These are phyloP conservation scores for Hyaloperonospora arabidopsidis DNA, from an alignment of 352 stramenopile genomes.

Conservation along the genomic window DNA sequence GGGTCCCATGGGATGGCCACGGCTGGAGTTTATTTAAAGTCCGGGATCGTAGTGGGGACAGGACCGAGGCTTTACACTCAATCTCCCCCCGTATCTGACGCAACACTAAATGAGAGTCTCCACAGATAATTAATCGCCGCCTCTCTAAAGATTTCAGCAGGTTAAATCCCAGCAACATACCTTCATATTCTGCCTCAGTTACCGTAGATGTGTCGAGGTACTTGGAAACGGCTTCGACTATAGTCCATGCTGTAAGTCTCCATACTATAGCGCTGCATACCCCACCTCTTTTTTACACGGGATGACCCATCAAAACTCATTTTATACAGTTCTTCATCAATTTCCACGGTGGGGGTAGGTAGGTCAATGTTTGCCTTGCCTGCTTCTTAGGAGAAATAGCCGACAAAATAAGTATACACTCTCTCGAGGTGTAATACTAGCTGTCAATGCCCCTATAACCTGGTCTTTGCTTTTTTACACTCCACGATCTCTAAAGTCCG, in stretches of 20 bases:
- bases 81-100: no score
- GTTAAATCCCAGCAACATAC: not conserved
- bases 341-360: not conserved
- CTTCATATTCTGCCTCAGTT: no score
- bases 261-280: constrained; percentile 12
- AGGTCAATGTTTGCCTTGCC: no score
- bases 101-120: no score
- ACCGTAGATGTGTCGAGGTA: not conserved
- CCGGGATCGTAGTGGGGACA: no score
- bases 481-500: not conserved
- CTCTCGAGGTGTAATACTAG: constrained; percentile 1
- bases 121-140: not conserved
- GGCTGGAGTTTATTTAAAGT: no score
- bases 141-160: not conserved
- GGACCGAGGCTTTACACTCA: no score
- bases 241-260: constrained; percentile 9
- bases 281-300: not conserved
- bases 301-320: no score
- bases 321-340: no score
- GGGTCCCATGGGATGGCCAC: no score
- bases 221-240: not conserved
- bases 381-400: no score
- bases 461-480: not conserved
- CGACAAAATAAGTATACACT: not conserved
- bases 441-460: not conserved